Base-by-base conservation (phyloP, 2,329 filamentous ascomycete genomes). In the Hymenoscyphus albidus region DNA sequence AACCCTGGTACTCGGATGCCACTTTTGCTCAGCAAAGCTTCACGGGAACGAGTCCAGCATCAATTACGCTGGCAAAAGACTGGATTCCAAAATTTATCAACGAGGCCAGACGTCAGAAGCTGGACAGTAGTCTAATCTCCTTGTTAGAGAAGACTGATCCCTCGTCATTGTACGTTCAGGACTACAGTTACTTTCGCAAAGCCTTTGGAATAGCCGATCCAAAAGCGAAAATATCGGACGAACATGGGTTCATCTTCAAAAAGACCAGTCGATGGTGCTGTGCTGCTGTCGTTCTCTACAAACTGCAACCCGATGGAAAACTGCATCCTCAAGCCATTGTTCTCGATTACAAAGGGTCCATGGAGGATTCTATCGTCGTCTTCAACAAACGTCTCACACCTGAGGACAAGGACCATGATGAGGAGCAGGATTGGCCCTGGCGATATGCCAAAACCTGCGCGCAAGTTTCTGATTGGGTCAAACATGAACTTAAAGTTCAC, bases 371-470 rank as follows among this genome's bases (percentile, higher is more conserved):
- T 0, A 77, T 83, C 57, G 78, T 77, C 54, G 78, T 83, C 64
- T 83, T 82, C 77, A 84, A 84, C 74, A 75, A 76, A 62, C 74
- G 79, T 2, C 68, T 77, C n/a, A 69, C 66, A 0, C 76, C 79
- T 0, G 66, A 69, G 0, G 75, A 77, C 54, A 64, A 73, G 0
- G 70, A 67, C 1, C 65, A 64, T 38, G 68, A 72, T 22, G 77
- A 82, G 66, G 76, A 75, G 60, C 70, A 72, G 1, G 81, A 83
- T 72, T 83, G 80, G 80, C 76, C 80, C 0, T 83, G 82, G 81
- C 74, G 82, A 56, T 83, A 82, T 69, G 81, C 82, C 22, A 84
- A 83, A 71, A 81, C 78, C 0, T 82, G 79, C 58, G 78, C 77
- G 1, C 81, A 82, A 64, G 75, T 77, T 1, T 76, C 78, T 0